These are phyloP conservation scores for Salix suchowensis DNA, from an alignment of 345 rosid genomes.

Conservation along the genomic window DNA sequence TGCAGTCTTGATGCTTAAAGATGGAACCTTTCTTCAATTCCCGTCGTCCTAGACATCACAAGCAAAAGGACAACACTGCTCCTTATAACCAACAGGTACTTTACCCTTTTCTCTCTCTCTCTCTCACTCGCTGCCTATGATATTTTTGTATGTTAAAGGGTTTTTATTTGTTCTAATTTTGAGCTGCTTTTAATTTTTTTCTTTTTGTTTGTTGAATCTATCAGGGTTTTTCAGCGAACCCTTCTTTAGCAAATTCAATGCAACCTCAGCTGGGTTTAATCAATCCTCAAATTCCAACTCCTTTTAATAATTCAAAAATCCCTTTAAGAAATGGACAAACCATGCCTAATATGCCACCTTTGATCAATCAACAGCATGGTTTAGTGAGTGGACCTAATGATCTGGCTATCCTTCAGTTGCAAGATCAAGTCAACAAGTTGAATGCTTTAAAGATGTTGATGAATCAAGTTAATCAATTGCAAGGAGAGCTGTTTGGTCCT, in stretches of 20 bases:
- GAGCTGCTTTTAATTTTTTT: background rate
- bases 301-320: conserved; percentile 20
- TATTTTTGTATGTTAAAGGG: background rate
- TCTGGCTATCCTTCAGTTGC: conserved; percentile 4
- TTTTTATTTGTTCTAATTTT: too few relatives aligned
- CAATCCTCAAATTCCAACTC: conserved; percentile 37
- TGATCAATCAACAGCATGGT: conserved; percentile 32
- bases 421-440: conserved; percentile 9
- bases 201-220: background rate
- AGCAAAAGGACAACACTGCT: background rate
- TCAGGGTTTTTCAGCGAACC: conserved; percentile 8
- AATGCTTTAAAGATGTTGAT: conserved; percentile 10
- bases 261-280: conserved; percentile 34
- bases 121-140: too few relatives aligned
- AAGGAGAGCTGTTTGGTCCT: conserved; percentile 23
- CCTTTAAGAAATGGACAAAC: conserved; percentile 9
- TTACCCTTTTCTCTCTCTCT: background rate
- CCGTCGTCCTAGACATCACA: background rate
- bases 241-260: conserved; percentile 5
- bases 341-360: conserved; percentile 22
- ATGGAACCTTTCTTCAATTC: conserved; percentile 12
- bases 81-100: conserved; percentile 5
- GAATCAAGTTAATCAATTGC: conserved; percentile 35
- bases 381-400: conserved; percentile 17
- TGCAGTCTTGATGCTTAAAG: background rate